phyloP scores from a whole-genome alignment of 2,329 filamentous ascomycete genomes.

The Lachnellula occidentalis region DNA sequence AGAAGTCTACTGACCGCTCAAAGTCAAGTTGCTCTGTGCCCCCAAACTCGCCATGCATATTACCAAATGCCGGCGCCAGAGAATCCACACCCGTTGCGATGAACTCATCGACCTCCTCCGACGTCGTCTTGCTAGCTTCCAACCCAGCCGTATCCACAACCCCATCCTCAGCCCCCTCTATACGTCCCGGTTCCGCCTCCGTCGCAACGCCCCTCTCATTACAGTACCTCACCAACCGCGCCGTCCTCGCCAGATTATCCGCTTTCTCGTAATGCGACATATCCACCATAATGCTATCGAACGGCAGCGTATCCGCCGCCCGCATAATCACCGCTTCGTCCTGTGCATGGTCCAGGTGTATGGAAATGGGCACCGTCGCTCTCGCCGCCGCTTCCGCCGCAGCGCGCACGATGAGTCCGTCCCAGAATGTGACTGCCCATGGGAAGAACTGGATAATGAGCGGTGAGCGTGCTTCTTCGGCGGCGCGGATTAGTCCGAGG shows the following conservation, averaged over 20 bases:
- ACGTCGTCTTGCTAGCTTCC: slow-evolving; percentile 56
- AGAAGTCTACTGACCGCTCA: slow-evolving; percentile 31
- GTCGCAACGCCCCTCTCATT: slow-evolving; percentile 61
- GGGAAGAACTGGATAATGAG: slow-evolving; percentile 68
- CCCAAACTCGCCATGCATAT: slow-evolving; percentile 59
- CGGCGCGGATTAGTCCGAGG: slow-evolving; percentile 60
- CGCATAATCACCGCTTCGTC: slow-evolving; percentile 49
- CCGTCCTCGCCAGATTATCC: slow-evolving; percentile 61
- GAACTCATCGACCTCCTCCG: slow-evolving; percentile 57
- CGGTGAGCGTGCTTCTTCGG: slow-evolving; percentile 60
- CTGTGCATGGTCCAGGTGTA: slow-evolving; percentile 65
- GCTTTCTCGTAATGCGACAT: slow-evolving; percentile 69
- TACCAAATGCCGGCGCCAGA: slow-evolving; percentile 63
- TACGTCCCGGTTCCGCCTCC: slow-evolving; percentile 66
- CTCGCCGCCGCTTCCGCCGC: slow-evolving; percentile 50
- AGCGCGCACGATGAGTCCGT: slow-evolving; percentile 47
- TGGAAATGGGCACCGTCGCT: slow-evolving; percentile 46
- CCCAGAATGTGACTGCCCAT: slow-evolving; percentile 61
- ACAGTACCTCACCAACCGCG: slow-evolving; percentile 57
- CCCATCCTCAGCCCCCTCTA: slow-evolving; percentile 70
- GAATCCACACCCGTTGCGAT: slow-evolving; percentile 62
- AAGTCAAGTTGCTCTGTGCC: slow-evolving; percentile 33
- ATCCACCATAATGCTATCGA: slow-evolving; percentile 72
- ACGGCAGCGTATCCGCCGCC: slow-evolving; percentile 50
- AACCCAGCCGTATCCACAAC: slow-evolving; percentile 61